Conservation (phyloP, 768 basidiomycete species). For the Mrakia frigida region DNA sequence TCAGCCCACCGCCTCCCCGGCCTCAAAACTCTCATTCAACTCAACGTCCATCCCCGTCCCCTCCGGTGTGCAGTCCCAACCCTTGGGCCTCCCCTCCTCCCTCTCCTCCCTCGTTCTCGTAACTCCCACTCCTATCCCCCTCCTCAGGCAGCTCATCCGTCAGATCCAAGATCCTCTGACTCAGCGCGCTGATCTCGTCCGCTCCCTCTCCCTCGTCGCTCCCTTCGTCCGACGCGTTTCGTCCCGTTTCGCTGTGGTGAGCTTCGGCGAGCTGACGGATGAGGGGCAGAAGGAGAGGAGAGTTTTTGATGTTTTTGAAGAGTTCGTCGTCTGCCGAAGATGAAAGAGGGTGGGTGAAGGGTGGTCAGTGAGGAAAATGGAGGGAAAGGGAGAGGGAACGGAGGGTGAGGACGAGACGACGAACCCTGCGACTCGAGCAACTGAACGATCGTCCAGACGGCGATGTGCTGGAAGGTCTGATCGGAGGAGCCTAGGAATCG, state of each 20-base stretch:
- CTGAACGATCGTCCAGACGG: conserved; percentile 99
- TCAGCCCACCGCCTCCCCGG: too few species aligned
- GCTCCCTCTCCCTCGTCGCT: conserved; percentile 57
- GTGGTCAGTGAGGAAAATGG: not conserved
- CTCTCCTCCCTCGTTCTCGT: not conserved
- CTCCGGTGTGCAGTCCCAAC: not conserved
- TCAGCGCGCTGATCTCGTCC: conserved; percentile 81
- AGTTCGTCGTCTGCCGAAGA: conserved; percentile 66
- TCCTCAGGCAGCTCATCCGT: conserved; percentile 51
- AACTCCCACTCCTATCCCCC: not conserved
- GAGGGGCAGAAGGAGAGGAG: conserved; percentile 71
- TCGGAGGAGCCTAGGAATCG: conserved; percentile 89
- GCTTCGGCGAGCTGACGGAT: conserved; percentile 69
- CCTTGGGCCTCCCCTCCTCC: not conserved
- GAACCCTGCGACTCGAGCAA: conserved; percentile 88
- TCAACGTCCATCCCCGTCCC: not conserved
- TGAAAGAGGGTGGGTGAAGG: not conserved
- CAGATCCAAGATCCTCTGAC: conserved; percentile 77
- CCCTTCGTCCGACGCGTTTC: conserved; percentile 62
- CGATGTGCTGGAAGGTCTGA: conserved; percentile 98
- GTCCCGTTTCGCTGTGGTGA: conserved; percentile 54
- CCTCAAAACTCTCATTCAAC: not conserved
- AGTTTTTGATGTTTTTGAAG: conserved; percentile 81
- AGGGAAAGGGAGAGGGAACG: not conserved
- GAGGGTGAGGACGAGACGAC: conserved; percentile 27